Evolutionary conservation across 2,329 filamentous ascomycete genomes (phyloP).

Genomic region (Trichoderma sp.): DNA sequence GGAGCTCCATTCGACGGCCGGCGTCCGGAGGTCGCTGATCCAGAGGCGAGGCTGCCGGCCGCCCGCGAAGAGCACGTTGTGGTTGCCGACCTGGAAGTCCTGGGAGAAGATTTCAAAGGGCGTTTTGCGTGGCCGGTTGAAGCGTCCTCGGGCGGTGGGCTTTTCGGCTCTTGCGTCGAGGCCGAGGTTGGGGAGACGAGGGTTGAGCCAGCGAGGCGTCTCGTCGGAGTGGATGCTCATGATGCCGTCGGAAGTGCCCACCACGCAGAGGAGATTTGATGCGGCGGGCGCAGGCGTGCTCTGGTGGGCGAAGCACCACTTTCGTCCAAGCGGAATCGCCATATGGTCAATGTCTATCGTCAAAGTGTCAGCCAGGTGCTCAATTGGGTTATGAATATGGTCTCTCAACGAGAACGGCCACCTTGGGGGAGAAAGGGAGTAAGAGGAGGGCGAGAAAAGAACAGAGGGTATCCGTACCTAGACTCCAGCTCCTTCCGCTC

Average conservation of each 20-base stretch:
- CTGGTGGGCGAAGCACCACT: slow-evolving; percentile 43
- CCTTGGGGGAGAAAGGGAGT: not conserved
- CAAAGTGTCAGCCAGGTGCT: not conserved
- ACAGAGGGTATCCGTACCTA: slow-evolving; percentile 41
- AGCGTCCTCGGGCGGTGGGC: not conserved
- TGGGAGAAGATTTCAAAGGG: slow-evolving; percentile 51
- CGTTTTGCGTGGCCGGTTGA: not conserved
- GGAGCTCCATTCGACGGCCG: slow-evolving; percentile 40
- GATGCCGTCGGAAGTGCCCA: slow-evolving; percentile 55
- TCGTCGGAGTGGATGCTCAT: slow-evolving; percentile 42
- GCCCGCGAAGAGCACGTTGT: slow-evolving; percentile 54
- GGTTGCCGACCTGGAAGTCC: slow-evolving; percentile 50
- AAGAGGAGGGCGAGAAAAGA: slow-evolving; percentile 7
- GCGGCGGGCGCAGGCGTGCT: slow-evolving; percentile 47
- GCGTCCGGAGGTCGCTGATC: slow-evolving; percentile 49
- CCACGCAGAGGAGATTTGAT: slow-evolving; percentile 48
- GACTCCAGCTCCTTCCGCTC: slow-evolving; percentile 39
- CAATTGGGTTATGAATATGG: not conserved
- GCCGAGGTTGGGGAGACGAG: slow-evolving; percentile 17
- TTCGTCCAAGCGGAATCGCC: slow-evolving; percentile 37
- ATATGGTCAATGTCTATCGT: slow-evolving; percentile 38
- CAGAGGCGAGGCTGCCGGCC: slow-evolving; percentile 52
- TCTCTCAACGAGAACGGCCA: too few species aligned
- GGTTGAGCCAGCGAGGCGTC: slow-evolving; percentile 42
- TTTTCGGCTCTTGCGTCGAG: not conserved